A percentile compares a stretch with the other conserved stretches of the same genome.
These are phyloP conservation scores for Apiospora arundinis DNA, from an alignment of 2,329 filamentous ascomycete species.

Conservation along the genomic window DNA sequence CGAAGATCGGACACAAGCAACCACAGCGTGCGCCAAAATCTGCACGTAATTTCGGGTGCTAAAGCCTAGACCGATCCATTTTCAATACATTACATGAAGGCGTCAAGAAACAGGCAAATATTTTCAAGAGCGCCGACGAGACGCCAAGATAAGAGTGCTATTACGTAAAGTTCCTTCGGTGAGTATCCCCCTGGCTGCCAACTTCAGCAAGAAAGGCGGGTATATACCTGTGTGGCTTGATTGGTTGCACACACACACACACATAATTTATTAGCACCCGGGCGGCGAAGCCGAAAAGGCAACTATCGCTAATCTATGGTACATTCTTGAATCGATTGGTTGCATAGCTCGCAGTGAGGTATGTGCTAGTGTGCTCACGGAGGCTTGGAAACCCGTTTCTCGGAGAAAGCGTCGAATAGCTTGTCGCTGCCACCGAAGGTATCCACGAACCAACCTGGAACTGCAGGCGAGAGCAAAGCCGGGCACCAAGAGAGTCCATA, in stretches of 20 bases:
- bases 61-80: neutral
- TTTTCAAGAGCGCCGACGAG: neutral
- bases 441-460: no score
- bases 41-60: neutral
- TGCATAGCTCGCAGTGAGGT: no score
- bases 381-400: no score
- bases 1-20: neutral
- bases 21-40: neutral
- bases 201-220: neutral
- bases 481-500: no score
- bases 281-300: no score
- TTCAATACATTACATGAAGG: neutral
- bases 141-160: neutral
- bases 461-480: no score
- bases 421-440: no score
- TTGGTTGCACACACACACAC: neutral
- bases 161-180: neutral
- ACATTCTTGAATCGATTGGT: no score
- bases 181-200: neutral
- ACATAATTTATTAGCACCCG: no score
- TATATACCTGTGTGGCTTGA: neutral
- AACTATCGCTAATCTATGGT: no score
- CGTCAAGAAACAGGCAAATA: neutral
- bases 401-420: no score
- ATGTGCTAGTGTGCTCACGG: no score